Conservation (phyloP, 1,284 basidiomycete genomes). For the Lignosus rhinocerotis region DNA sequence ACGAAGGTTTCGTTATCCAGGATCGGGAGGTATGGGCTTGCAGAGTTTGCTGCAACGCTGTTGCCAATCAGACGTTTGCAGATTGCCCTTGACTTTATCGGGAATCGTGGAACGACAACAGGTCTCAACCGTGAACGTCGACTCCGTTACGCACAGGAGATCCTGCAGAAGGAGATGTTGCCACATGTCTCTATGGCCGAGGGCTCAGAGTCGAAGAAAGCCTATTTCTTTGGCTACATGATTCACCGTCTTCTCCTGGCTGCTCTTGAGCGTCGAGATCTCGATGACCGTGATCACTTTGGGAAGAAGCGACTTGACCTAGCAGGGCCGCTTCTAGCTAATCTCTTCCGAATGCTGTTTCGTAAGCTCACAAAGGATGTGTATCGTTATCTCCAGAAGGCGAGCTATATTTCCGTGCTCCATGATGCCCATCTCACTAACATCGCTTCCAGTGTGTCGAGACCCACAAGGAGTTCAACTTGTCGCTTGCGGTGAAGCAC, state of each 20-base stretch:
- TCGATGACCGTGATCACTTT: slow-evolving; percentile 99
- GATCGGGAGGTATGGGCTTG: slow-evolving; percentile 79
- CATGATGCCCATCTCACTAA: slow-evolving; percentile 4
- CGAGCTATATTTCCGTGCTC: slow-evolving; percentile 33
- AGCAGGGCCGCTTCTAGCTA: slow-evolving; percentile 92
- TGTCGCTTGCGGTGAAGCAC: slow-evolving; percentile 91
- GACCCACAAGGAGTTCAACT: slow-evolving; percentile 93
- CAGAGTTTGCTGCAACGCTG: no score
- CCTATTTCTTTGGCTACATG: slow-evolving; percentile 99
- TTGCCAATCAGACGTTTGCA: slow-evolving; percentile 25
- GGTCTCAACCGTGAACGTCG: slow-evolving; percentile 91
- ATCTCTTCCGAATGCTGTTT: slow-evolving; percentile 97
- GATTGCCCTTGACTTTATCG: slow-evolving; percentile 94
- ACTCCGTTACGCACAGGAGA: slow-evolving; percentile 96
- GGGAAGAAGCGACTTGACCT: slow-evolving; percentile 98
- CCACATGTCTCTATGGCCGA: slow-evolving; percentile 97
- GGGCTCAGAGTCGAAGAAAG: slow-evolving; percentile 97
- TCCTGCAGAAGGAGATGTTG: slow-evolving; percentile 98
- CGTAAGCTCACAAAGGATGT: slow-evolving; percentile 96
- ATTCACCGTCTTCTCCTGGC: slow-evolving; percentile 94
- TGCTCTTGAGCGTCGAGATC: slow-evolving; percentile 90
- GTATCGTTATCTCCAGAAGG: slow-evolving; percentile 96
- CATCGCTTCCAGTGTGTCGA: slow-evolving; percentile 80
- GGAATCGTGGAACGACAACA: slow-evolving; percentile 95
- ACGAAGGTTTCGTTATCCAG: slow-evolving; percentile 98